Evolutionary conservation across 1,284 basidiomycete species (phyloP).

Genomic region (Pyrrhoderma lamaoense): DNA sequence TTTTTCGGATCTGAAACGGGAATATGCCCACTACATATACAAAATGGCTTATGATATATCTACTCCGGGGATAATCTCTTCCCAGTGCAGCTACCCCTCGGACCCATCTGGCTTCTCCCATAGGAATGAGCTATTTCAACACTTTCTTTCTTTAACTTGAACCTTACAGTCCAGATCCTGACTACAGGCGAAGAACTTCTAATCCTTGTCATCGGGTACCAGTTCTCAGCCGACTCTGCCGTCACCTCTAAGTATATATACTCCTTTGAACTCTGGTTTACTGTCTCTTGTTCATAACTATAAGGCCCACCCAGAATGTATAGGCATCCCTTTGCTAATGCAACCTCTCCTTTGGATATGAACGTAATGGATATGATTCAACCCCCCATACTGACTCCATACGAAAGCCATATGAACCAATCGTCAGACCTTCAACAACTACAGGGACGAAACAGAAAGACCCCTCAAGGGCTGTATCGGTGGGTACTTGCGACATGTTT

Average conservation of each 20-base stretch:
- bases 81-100: background rate
- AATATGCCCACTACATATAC: no score
- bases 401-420: background rate
- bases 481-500: background rate
- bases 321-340: slow-evolving; percentile 14
- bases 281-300: background rate
- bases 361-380: background rate
- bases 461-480: background rate
- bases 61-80: background rate
- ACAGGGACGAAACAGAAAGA: background rate
- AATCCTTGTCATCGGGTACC: background rate
- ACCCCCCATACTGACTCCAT: no score
- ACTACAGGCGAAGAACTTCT: background rate
- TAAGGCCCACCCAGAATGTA: background rate
- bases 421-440: background rate
- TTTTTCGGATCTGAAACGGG: no score
- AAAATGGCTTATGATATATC: background rate
- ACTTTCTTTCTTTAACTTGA: background rate
- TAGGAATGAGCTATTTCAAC: slow-evolving; percentile 1
- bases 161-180: background rate
- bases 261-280: background rate
- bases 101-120: background rate
- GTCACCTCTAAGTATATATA: background rate
- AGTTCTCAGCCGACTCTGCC: background rate
- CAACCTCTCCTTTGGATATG: background rate